Evolutionary conservation across 2,329 filamentous ascomycete genomes (phyloP).

Genomic region (Cadophora gregata): DNA sequence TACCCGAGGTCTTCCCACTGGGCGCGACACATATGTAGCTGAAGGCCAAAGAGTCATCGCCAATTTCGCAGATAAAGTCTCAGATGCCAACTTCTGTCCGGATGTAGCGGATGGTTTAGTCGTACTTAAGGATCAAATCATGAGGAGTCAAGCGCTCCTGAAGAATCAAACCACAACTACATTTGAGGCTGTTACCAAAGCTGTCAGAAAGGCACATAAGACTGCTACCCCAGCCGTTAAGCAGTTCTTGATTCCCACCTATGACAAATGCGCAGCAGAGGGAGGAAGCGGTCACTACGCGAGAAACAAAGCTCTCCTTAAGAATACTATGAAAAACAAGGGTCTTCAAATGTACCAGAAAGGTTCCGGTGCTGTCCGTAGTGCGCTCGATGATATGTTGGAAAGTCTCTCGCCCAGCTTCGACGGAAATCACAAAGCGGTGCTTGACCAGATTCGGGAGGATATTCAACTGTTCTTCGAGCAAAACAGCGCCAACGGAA

Average conservation of each 20-base stretch:
- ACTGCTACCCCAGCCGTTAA: constrained; percentile 19
- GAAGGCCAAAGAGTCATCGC: constrained; percentile 14
- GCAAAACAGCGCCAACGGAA: constrained; percentile 19
- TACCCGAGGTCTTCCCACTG: constrained; percentile 9
- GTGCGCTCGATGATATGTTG: not conserved
- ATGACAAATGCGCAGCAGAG: constrained; percentile 24
- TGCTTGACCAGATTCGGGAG: constrained; percentile 15
- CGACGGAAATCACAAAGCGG: not conserved
- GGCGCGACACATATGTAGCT: constrained; percentile 9
- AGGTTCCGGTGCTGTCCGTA: not conserved
- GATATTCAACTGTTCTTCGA: constrained; percentile 26
- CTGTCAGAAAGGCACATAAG: constrained; percentile 21
- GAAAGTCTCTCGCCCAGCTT: constrained; percentile 8
- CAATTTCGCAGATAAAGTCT: constrained; percentile 10
- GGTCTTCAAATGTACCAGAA: constrained; percentile 23
- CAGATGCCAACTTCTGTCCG: not conserved
- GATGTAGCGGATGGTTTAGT: constrained; percentile 19
- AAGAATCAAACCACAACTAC: not conserved
- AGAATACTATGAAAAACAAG: constrained; percentile 5
- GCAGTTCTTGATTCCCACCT: constrained; percentile 23
- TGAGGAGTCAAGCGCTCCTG: constrained; percentile 8
- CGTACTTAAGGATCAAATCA: constrained; percentile 23
- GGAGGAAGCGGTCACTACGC: constrained; percentile 26
- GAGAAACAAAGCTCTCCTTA: constrained; percentile 26
- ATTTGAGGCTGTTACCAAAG: constrained; percentile 16